Base-by-base conservation (phyloP, 345 rosid genomes). In the Brassica nigra region DNA sequence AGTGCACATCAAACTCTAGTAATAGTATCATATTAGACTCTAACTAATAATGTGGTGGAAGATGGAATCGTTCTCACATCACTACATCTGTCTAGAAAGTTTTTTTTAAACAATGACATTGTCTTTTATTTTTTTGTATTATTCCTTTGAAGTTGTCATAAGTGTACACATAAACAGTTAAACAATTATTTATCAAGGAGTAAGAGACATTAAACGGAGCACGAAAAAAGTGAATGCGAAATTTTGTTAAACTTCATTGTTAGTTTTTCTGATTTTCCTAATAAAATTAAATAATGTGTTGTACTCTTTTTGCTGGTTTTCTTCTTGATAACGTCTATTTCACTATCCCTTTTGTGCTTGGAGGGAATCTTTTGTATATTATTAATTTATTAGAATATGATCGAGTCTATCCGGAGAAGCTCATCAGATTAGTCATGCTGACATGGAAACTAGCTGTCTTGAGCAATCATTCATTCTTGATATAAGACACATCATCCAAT, bases 381-480 rank as follows among this genome's bases (percentile, higher is more conserved):
- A 12, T 47, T 49, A 49, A 52, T 20, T 1, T 5, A 70, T 0
- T 70, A 78, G 66, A 42, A 71, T n/a, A 66, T 8, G 33, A 73
- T 66, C 20, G 86, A 80, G 89, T 58, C 87, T 86, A 87, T 88
- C 87, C 87, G 62, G 75, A 16, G 42, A 31, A 62, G 33, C 49
- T 37, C 47, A 27, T 3, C 71, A 76, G 83, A 82, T 79, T 70
- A 85, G 85, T 68, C 74, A 28, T 23, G 75, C 76, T 83, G 83
- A 86, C 91, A 80, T 82, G 88, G 88, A 78, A 6, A 76, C 54
- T 7, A 77, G 85, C 85, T 87, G 90, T 86, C 86, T 72, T 23
- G 62, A 54, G 63, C 42, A 79, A 78, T 75, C 75, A 77, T 64
- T 69, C 70, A 68, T 54, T 61, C 7, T 52, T 3, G n/a, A 27